Conservation (phyloP, 2,329 filamentous ascomycete genomes). For the Alternaria triticimaculans region DNA sequence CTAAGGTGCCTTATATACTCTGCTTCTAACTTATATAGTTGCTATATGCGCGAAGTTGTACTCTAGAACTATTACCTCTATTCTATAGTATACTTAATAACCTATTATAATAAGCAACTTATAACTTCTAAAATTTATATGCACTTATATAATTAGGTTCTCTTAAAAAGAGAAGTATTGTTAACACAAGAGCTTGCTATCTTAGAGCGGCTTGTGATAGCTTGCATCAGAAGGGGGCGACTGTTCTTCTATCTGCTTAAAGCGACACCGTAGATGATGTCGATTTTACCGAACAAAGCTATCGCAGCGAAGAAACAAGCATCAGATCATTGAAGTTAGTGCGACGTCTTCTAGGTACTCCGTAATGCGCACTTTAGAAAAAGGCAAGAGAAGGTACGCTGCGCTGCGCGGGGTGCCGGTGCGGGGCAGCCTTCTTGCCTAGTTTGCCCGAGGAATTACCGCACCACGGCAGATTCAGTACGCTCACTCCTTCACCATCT, state of each 20-base stretch:
- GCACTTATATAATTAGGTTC: too few relatives aligned
- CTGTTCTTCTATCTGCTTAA: background rate
- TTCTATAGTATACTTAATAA: too few relatives aligned
- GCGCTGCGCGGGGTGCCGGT: background rate
- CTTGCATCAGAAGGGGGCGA: background rate
- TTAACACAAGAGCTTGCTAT: too few relatives aligned
- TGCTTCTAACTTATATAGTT: too few relatives aligned
- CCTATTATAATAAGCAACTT: too few relatives aligned
- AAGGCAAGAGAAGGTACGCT: background rate
- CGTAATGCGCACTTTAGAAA: background rate
- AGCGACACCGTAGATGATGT: background rate
- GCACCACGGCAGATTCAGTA: rapidly evolving
- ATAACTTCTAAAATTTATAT: too few relatives aligned
- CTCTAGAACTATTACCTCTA: too few relatives aligned
- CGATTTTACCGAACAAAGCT: background rate
- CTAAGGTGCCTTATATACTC: too few relatives aligned
- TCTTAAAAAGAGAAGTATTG: too few relatives aligned
- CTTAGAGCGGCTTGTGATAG: background rate
- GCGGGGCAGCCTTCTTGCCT: background rate
- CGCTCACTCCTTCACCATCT: background rate
- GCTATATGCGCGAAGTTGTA: too few relatives aligned
- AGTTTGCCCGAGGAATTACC: background rate
- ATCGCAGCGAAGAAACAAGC: background rate
- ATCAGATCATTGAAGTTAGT: background rate
- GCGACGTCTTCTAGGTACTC: background rate